These are phyloP conservation scores for Helianthus annuus DNA, from an alignment of 129 eudicot species.

Conservation along the genomic window DNA sequence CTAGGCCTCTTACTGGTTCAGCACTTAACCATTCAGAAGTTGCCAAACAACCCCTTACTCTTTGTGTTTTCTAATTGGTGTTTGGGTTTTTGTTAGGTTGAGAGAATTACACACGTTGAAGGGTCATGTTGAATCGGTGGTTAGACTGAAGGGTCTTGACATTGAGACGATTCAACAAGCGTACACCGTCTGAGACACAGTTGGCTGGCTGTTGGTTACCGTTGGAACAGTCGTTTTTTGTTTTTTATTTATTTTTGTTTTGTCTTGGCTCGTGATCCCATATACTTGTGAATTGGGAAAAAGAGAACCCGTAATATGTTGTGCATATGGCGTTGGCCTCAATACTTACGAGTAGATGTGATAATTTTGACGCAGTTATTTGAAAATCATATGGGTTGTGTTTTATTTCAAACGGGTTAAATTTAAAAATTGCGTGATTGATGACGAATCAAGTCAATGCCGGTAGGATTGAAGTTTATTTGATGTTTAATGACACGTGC, in stretches of 20 bases:
- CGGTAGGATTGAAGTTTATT: too few species aligned
- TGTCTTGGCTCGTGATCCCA: constrained; percentile 34
- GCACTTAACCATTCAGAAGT: too few species aligned
- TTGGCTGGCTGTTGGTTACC: constrained; percentile 15
- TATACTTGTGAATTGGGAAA: constrained; percentile 34
- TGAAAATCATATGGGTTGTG: too few species aligned
- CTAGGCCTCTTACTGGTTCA: too few species aligned
- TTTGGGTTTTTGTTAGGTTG: constrained; percentile 52
- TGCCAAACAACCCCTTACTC: too few species aligned
- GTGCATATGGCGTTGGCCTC: constrained; percentile 37
- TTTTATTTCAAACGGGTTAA: too few species aligned
- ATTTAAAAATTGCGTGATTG: too few species aligned
- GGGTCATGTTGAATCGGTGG: constrained; percentile 97
- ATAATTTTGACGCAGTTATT: too few species aligned
- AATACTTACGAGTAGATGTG: too few species aligned
- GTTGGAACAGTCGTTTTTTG: constrained; percentile 20
- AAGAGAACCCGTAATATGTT: constrained; percentile 36
- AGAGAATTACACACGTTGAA: constrained; percentile 89
- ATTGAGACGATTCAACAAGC: constrained; percentile 94
- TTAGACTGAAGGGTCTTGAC: constrained; percentile 93
- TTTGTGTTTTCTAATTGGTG: not conserved
- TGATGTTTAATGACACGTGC: too few species aligned
- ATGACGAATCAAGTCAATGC: too few species aligned
- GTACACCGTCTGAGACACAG: constrained; percentile 73
- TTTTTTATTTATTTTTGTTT: constrained; percentile 14